A percentile compares a stretch with the other conserved stretches of the same genome.
Conservation (phyloP, 83 land plant genomes). For the Diphasiastrum complanatum region DNA sequence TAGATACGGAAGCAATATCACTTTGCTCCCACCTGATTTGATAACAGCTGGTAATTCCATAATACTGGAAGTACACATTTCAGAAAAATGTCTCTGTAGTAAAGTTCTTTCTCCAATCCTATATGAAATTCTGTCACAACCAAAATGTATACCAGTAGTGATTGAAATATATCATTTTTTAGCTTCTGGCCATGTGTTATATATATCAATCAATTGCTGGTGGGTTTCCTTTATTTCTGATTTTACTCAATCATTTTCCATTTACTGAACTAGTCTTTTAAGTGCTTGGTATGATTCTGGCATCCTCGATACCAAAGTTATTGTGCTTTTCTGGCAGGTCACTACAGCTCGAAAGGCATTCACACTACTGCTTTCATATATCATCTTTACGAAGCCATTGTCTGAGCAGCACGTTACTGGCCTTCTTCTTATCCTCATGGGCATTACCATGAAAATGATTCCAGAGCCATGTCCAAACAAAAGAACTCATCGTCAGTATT, state of each 20-base stretch:
- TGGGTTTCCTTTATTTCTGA: too few species aligned
- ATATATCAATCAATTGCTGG: not conserved
- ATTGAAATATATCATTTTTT: too few species aligned
- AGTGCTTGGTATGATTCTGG: not conserved
- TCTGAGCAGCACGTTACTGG: slow-evolving; percentile 80
- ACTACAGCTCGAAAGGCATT: slow-evolving; percentile 33
- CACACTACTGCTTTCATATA: slow-evolving; percentile 32
- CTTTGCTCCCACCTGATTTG: too few species aligned
- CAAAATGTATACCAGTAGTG: too few species aligned
- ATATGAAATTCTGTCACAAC: too few species aligned
- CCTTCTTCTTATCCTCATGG: slow-evolving; percentile 71
- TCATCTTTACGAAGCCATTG: slow-evolving; percentile 36
- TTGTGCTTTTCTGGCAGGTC: slow-evolving; percentile 22
- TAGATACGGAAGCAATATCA: too few species aligned
- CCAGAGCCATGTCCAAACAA: too few species aligned
- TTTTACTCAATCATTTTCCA: too few species aligned
- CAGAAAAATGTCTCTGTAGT: not conserved
- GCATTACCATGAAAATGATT: slow-evolving; percentile 67
- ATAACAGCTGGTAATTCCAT: not conserved
- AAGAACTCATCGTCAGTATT: too few species aligned
- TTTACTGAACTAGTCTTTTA: too few species aligned
- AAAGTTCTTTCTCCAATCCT: too few species aligned
- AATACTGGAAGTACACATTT: not conserved
- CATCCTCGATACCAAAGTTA: not conserved
- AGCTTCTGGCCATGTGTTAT: not conserved